A percentile compares a stretch with the other conserved stretches of the same genome.
phyloP scores from a whole-genome alignment of 2,329 filamentous ascomycete genomes.

The Penicillium janthinellum region DNA sequence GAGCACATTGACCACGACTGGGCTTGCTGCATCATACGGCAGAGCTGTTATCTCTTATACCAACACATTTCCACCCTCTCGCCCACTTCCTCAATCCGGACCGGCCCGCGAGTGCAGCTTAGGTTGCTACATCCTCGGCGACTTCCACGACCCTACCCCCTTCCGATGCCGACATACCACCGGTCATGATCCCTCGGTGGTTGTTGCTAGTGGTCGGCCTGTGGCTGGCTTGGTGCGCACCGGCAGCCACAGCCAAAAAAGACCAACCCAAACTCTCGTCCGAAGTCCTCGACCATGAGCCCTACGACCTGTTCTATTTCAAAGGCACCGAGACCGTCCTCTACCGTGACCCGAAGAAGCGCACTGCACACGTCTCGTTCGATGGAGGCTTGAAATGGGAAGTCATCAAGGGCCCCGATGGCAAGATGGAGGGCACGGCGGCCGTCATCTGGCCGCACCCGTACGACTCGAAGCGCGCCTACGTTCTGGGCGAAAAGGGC shows the following conservation, averaged over 20 bases:
- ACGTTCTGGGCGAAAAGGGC: conserved; percentile 69
- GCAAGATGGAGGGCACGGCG: conserved; percentile 51
- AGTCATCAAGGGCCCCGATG: conserved; percentile 62
- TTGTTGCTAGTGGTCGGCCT: conserved; percentile 53
- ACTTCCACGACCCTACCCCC: conserved; percentile 2
- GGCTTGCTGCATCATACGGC: background rate
- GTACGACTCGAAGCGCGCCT: conserved; percentile 76
- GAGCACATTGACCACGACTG: background rate
- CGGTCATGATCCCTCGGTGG: conserved; percentile 45
- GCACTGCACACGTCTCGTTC: conserved; percentile 72
- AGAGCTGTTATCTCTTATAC: background rate
- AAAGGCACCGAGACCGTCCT: conserved; percentile 82
- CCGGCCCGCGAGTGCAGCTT: conserved; percentile 18
- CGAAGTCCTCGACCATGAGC: conserved; percentile 67
- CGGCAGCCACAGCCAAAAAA: conserved; percentile 52
- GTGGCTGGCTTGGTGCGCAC: conserved; percentile 53
- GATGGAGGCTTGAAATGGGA: conserved; percentile 82
- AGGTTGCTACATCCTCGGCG: background rate
- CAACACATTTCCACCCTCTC: background rate
- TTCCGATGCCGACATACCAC: conserved; percentile 34
- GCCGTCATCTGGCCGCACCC: conserved; percentile 72
- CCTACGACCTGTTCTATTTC: conserved; percentile 80
- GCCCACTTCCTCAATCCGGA: conserved; percentile 5
- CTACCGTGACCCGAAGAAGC: conserved; percentile 66
- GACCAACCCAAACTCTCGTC: conserved; percentile 67